Evolutionary conservation across 148 eudicot species (phyloP), one percentile per base, ranked within the genome.

Genomic region (Polygonum aviculare): DNA sequence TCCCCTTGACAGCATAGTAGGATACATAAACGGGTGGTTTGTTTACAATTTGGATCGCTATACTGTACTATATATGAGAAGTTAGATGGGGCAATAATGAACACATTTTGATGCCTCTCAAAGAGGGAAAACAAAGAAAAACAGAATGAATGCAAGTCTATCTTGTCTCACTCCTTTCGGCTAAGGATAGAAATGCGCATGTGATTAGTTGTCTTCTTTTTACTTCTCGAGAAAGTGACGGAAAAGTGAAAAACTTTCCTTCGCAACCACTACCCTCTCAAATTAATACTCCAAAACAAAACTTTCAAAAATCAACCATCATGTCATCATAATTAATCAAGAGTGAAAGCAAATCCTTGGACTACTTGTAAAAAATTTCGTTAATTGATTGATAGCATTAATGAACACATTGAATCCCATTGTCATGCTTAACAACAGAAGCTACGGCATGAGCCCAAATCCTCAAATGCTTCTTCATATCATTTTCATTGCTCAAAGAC

Each of bases 361-460:
- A 6, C 16, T 50, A n/a, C 16, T 50, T 15, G 55, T 50, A 14
- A 50, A 50, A 15, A 50, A 50, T 49, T 49, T 49, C 16, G 3
- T 49, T 14, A 16, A 49, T 14, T 50, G n/a, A 50, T 0, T 50
- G n/a, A 50, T 0, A 14, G 47, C 47, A 44, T 44, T 44, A 44
- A 44, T 6, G 47, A 44, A 44, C 8, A 0, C 2, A 44, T 6
- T 44, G 47, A 44, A 44, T 19, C 63, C 26, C 31, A n/a, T 57
- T 21, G 72, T 79, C 22, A 80, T 84, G 74, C 4, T 50, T 80
- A 59, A 82, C 81, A 35, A 82, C 41, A 9, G 86, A 84, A 44
- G 91, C 91, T 63, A 88, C 89, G 48, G 79, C 78, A 54, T 88
- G 91, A 76, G 97, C 97, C 97, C 97, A 92, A 73, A 76, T 83